Evolutionary conservation across 2,329 filamentous ascomycete species (phyloP), one percentile per base, ranked within the genome.

Genomic region (Fusarium globosum): DNA sequence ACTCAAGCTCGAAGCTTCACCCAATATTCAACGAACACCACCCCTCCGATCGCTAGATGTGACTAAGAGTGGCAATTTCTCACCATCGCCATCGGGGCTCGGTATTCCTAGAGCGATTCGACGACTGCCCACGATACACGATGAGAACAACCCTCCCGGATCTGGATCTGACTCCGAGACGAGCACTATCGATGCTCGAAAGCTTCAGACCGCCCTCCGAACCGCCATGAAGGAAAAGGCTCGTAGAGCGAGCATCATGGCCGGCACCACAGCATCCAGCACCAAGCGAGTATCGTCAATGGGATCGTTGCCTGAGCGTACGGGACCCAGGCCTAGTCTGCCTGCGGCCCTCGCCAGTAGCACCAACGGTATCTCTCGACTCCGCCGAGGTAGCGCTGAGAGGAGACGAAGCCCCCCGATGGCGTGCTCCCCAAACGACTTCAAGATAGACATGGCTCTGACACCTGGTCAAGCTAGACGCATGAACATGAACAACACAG

Each of bases 391-490:
- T 68, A 88, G 86, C 68, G 78, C 83, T 6, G 87, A 89, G 79
- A 82, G 86, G 53, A 83, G 86, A 41, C 82, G 85, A 58, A 88
- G 86, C 68, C 88, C 88, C 18, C 88, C 88, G 20, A 84, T 90
- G 74, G 79, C 83, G 39, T 89, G 87, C 79, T 87, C 87, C 41
- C 85, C 88, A 4, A 81, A 83, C 5, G 84, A 87, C 28, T 75
- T 74, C 61, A 81, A 79, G 57, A 69, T 78, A 21, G 80, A 83
- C 30, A 80, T 82, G 67, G 79, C 81, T 7, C 83, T 90, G 70
- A 89, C 88, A 16, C 81, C 86, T 4, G 88, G 87, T 5, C 88
- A 90, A 76, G 88, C 88, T 28, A 81, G 88, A 59, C 84, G 88
- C 51, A 90, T 90, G 88, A 87, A 89, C 73, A 79, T 90, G 65